Evolutionary conservation across 768 basidiomycete genomes (phyloP), one percentile per base, ranked within the genome.

Genomic region (Mycena pura): DNA sequence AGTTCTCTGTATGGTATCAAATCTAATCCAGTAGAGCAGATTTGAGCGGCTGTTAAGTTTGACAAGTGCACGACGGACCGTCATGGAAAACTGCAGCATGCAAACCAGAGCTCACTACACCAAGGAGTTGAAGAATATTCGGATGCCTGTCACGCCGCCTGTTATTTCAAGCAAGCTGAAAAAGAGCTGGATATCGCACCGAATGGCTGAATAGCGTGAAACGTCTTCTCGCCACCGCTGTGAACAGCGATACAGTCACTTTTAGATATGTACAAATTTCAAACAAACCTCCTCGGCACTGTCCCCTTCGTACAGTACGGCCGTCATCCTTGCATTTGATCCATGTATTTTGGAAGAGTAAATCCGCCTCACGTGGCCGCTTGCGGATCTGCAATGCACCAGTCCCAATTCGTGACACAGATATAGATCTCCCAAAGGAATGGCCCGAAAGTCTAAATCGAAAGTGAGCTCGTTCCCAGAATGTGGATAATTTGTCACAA

Each of bases 381-480:
- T n/a, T 38, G 7, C 25, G 27, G 24, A 19, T 40, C 50, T n/a
- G 38, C 50, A 38, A n/a, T 29, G 50, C 7, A 40, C 34, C 14
- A 40, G 25, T 8, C 45, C 45, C 7, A 40, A 11, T 17, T 52
- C 25, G 19, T 40, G 34, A 32, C 2, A 27, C 19, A 52, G 38
- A 52, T 39, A 25, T n/a, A 52, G 21, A 22, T 52, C 50, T 40
- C 50, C 50, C n/a, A 52, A 24, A 9, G 50, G 36, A 29, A 52
- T 52, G 6, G 10, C 29, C 24, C 36, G 50, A 29, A 52, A 52
- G 11, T 52, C 50, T 52, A 36, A 32, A 38, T 40, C 25, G 31
- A 40, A 38, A 27, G 36, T 52, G 14, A 52, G 50, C 48, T 46
- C 45, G 25, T 6, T 46, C n/a, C 36, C 34, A 32, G 36, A 40